These are phyloP conservation scores for Agrocybe praecox DNA, from an alignment of 768 basidiomycete species.

Conservation along the genomic window DNA sequence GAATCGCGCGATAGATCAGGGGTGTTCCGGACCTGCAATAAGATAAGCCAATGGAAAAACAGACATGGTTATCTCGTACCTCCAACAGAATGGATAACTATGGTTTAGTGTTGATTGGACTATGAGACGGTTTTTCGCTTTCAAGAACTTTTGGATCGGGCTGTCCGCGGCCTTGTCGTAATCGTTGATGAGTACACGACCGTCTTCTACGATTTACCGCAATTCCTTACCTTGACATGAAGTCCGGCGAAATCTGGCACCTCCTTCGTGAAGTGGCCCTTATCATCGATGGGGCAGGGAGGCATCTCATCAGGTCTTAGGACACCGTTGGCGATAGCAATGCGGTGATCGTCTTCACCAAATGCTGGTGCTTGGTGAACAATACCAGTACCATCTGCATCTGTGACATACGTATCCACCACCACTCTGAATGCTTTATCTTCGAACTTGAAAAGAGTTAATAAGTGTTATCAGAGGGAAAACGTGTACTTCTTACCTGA, in stretches of 20 bases:
- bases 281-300: conserved; percentile 94
- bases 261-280: conserved; percentile 83
- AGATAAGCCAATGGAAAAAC: background rate
- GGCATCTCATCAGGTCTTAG: conserved; percentile 90
- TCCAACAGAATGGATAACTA: conserved; percentile 98
- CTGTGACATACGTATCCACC: conserved; percentile 91
- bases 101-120: conserved; percentile 87
- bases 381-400: conserved; percentile 93
- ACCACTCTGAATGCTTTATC: conserved; percentile 91
- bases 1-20: conserved; percentile 93
- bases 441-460: conserved; percentile 63
- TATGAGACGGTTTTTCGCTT: conserved; percentile 84
- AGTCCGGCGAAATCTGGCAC: conserved; percentile 89
- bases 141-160: conserved; percentile 88
- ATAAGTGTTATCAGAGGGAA: background rate
- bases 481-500: conserved; percentile 49
- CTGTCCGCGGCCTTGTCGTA: conserved; percentile 81
- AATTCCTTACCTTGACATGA: conserved; percentile 74
- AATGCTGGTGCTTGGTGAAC: conserved; percentile 99
- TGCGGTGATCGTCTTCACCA: conserved; percentile 98
- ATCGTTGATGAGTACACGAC: conserved; percentile 4
- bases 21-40: conserved; percentile 84
- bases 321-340: conserved; percentile 83
- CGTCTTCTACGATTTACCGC: background rate
- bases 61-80: conserved; percentile 41